Conservation (phyloP, 2,329 filamentous ascomycete genomes). For the Phialemonium atrogriseum region DNA sequence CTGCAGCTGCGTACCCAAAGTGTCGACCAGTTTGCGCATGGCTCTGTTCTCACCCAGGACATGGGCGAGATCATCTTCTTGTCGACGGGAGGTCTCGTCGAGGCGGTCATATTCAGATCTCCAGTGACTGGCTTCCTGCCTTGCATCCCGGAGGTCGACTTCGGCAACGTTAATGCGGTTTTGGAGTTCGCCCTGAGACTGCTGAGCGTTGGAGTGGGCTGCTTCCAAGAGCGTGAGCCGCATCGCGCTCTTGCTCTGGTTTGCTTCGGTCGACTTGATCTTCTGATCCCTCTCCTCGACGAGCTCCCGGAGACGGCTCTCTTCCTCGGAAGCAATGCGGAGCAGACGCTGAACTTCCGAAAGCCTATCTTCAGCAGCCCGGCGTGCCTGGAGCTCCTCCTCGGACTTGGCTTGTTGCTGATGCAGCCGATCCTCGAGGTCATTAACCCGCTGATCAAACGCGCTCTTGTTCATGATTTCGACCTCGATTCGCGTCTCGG, state of each 20-base stretch:
- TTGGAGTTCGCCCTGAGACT: conserved; percentile 45
- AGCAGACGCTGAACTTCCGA: conserved; percentile 65
- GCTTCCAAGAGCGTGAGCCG: conserved; percentile 61
- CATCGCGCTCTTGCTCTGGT: conserved; percentile 46
- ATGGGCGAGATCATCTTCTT: conserved; percentile 39
- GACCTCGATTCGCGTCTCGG: conserved; percentile 50
- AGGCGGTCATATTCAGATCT: conserved; percentile 53
- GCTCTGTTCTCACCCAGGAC: conserved; percentile 58
- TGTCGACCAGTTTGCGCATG: conserved; percentile 64
- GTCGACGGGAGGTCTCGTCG: conserved; percentile 40
- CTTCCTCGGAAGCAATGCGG: conserved; percentile 63
- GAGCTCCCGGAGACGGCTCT: conserved; percentile 56
- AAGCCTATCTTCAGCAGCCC: conserved; percentile 63
- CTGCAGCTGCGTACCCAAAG: conserved; percentile 68
- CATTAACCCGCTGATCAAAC: conserved; percentile 53
- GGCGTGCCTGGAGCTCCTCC: conserved; percentile 52
- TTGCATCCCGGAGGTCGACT: conserved; percentile 43
- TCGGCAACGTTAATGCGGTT: conserved; percentile 47
- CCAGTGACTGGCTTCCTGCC: conserved; percentile 53
- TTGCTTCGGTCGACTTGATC: conserved; percentile 51
- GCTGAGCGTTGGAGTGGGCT: conserved; percentile 49
- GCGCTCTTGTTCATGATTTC: conserved; percentile 54
- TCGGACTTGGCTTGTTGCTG: conserved; percentile 56
- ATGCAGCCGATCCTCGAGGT: conserved; percentile 61
- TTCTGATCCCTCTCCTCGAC: conserved; percentile 63